Evolutionary conservation across 176 grass and related monocot genomes (phyloP).

Genomic region (Oryza meyeriana): DNA sequence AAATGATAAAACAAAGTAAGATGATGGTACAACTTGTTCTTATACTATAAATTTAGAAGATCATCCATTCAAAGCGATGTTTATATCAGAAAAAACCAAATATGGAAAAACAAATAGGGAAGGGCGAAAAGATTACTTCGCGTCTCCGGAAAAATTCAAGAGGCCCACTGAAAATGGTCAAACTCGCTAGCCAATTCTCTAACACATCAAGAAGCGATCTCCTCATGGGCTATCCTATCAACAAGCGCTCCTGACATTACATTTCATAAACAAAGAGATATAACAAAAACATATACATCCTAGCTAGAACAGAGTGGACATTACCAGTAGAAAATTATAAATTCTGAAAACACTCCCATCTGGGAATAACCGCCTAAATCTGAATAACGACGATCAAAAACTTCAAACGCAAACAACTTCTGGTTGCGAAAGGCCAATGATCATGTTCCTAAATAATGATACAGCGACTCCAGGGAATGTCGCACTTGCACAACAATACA

Average conservation of each 20-base stretch:
- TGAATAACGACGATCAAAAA: not conserved
- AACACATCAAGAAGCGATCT: conserved; percentile 30
- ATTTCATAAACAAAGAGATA: conserved; percentile 1
- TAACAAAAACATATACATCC: conserved; percentile 8
- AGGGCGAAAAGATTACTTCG: conserved; percentile 14
- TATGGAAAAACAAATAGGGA: not conserved
- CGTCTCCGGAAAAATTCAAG: not conserved
- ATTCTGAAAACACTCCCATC: conserved; percentile 48
- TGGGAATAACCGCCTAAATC: conserved; percentile 23
- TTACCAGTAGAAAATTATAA: conserved; percentile 54
- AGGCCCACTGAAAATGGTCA: conserved; percentile 9
- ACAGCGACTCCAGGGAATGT: not conserved
- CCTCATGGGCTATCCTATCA: conserved; percentile 34
- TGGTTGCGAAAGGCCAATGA: too few relatives aligned
- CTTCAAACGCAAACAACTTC: not conserved
- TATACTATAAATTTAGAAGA: conserved; percentile 13
- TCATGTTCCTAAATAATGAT: not conserved
- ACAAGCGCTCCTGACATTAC: conserved; percentile 42
- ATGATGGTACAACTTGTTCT: conserved; percentile 1
- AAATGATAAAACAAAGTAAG: conserved; percentile 25
- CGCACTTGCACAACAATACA: conserved; percentile 5
- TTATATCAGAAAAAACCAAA: not conserved
- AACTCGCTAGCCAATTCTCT: not conserved
- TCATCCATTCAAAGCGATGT: conserved; percentile 17
- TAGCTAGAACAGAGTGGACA: conserved; percentile 8